Percentiles rank a stretch among this genome's conserved stretches.
Conservation (phyloP, 2,329 filamentous ascomycete genomes). For the Ophiocordyceps camponoti-saundersi region DNA sequence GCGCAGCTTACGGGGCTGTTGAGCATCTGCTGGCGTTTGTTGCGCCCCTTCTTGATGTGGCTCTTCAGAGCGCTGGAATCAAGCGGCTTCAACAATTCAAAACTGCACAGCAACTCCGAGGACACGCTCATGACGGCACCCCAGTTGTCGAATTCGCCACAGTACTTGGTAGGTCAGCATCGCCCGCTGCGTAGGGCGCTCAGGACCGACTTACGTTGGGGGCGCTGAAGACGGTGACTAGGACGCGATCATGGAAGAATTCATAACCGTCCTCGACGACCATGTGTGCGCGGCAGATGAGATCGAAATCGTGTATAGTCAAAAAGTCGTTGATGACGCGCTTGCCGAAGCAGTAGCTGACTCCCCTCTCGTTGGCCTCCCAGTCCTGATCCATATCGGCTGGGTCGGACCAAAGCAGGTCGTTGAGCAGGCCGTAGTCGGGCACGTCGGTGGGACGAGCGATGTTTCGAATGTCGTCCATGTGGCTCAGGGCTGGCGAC, state of each 20-base stretch:
- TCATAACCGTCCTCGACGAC: slow-evolving; percentile 98
- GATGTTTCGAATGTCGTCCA: slow-evolving; percentile 97
- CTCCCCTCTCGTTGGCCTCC: slow-evolving; percentile 92
- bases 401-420: slow-evolving; percentile 92
- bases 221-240: slow-evolving; percentile 95
- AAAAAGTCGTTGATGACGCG: slow-evolving; percentile 96
- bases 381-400: slow-evolving; percentile 97
- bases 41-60: slow-evolving; percentile 95
- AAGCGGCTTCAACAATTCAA: slow-evolving; percentile 88
- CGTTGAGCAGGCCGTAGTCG: slow-evolving; percentile 88
- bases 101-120: slow-evolving; percentile 82
- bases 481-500: slow-evolving; percentile 80
- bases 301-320: slow-evolving; percentile 85
- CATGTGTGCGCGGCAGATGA: slow-evolving; percentile 97
- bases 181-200: not conserved
- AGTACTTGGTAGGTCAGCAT: slow-evolving; percentile 49
- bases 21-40: slow-evolving; percentile 84
- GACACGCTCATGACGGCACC: slow-evolving; percentile 98
- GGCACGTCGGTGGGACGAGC: slow-evolving; percentile 91
- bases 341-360: slow-evolving; percentile 97
- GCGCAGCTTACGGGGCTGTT: slow-evolving; percentile 72
- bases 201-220: slow-evolving; percentile 58
- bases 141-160: slow-evolving; percentile 98
- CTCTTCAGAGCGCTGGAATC: slow-evolving; percentile 94
- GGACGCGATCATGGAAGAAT: slow-evolving; percentile 87